Conservation (phyloP, 2,329 filamentous ascomycete genomes). For the Cytospora leucostoma region DNA sequence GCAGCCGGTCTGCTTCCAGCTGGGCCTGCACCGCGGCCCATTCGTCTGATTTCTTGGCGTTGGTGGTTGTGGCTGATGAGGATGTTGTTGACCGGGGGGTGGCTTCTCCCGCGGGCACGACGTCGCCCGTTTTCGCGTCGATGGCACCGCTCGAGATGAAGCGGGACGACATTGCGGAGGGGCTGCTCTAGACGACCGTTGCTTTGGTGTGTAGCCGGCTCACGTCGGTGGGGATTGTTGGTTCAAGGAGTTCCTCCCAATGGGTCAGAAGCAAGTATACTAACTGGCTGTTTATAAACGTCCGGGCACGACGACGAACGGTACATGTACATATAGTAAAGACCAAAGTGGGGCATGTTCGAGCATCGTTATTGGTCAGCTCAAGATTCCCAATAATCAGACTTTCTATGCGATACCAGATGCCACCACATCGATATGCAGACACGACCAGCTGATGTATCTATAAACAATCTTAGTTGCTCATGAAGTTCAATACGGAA, state of each 20-base stretch:
- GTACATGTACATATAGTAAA: neutral
- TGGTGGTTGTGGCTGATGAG: slow-evolving; percentile 17
- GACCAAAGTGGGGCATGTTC: neutral
- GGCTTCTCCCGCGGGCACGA: slow-evolving; percentile 24
- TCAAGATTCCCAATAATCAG: too few relatives aligned
- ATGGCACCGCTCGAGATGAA: slow-evolving; percentile 60
- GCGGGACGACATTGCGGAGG: slow-evolving; percentile 49
- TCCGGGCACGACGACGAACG: too few relatives aligned
- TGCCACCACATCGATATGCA: neutral
- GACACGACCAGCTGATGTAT: neutral
- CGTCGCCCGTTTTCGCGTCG: slow-evolving; percentile 39
- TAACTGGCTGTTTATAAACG: too few relatives aligned
- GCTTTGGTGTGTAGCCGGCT: too few relatives aligned
- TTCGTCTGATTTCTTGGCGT: slow-evolving; percentile 42
- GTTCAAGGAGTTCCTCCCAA: too few relatives aligned
- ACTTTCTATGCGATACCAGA: too few relatives aligned
- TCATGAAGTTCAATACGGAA: too few relatives aligned
- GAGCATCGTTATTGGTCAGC: neutral
- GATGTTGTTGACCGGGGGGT: neutral
- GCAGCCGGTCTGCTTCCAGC: slow-evolving; percentile 61
- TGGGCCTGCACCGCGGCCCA: slow-evolving; percentile 68
- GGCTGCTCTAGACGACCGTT: neutral
- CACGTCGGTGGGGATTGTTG: too few relatives aligned
- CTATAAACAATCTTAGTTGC: too few relatives aligned
- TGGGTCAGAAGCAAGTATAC: too few relatives aligned